These are phyloP conservation scores for Talaromyces liani DNA, from an alignment of 495 filamentous ascomycete genomes.

Conservation along the genomic window DNA sequence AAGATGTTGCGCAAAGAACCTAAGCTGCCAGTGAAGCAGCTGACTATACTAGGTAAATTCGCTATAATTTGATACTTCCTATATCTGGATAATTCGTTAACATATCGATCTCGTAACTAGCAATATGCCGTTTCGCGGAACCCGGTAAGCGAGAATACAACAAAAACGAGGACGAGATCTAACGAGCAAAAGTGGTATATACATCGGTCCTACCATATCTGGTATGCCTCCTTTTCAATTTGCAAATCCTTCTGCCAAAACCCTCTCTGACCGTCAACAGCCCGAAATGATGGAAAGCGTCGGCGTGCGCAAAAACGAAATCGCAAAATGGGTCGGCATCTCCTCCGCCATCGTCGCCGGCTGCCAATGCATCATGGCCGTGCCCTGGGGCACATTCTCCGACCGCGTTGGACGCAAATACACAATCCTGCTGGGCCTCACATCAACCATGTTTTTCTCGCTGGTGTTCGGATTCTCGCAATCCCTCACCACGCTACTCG, in stretches of 20 bases:
- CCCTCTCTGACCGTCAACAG: conserved; percentile 14
- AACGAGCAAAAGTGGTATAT: conserved; percentile 46
- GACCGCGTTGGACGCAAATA: conserved; percentile 71
- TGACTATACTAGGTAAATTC: conserved; percentile 59
- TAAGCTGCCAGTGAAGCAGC: conserved; percentile 42
- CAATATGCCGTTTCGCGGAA: conserved; percentile 75
- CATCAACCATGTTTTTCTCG: conserved; percentile 65
- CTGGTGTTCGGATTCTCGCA: conserved; percentile 73
- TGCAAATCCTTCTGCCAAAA: too few species aligned
- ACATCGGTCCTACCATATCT: conserved; percentile 88
- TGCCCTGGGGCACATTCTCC: conserved; percentile 72
- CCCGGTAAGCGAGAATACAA: conserved; percentile 38
- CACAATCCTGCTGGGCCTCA: conserved; percentile 59
- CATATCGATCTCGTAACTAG: conserved; percentile 15
- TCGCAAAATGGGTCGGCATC: conserved; percentile 73
- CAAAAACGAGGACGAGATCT: conserved; percentile 4
- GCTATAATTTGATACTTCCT: not conserved
- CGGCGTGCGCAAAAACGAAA: conserved; percentile 59
- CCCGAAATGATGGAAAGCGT: conserved; percentile 84
- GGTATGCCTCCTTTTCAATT: conserved; percentile 18
- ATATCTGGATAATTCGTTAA: not conserved
- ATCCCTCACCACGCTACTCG: conserved; percentile 62
- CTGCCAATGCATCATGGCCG: conserved; percentile 63
- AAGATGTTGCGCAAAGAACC: conserved; percentile 24
- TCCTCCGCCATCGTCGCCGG: conserved; percentile 66